Conservation (phyloP, 2,329 filamentous ascomycete species). For the Botrytis tulipae region DNA sequence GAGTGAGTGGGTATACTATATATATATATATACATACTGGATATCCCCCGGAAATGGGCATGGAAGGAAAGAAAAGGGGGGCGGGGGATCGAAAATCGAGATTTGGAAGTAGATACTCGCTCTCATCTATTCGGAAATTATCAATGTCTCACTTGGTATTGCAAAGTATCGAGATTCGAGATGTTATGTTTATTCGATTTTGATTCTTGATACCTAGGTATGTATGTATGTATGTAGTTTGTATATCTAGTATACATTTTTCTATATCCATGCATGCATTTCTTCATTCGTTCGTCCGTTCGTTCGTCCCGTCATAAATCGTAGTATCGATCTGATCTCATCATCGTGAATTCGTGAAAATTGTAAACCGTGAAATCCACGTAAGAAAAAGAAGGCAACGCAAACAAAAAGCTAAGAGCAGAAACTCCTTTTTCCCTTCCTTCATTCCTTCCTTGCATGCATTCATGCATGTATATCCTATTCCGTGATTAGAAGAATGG, state of each 20-base stretch:
- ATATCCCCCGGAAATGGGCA: fast-evolving
- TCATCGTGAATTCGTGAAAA: background rate
- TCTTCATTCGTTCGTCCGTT: background rate
- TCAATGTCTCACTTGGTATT: background rate
- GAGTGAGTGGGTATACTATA: background rate
- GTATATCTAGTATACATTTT: background rate
- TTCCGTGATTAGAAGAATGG: background rate
- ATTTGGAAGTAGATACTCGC: background rate
- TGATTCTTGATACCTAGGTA: background rate
- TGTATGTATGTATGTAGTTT: background rate
- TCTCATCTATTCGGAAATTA: background rate
- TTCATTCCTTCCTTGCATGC: background rate
- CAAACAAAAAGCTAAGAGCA: background rate
- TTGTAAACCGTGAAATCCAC: background rate
- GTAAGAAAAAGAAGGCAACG: background rate
- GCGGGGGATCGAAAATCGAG: background rate
- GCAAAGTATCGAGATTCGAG: too few relatives aligned
- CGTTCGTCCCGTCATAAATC: background rate
- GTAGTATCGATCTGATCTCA: background rate
- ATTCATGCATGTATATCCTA: background rate
- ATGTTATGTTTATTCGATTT: background rate
- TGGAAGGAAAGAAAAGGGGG: background rate
- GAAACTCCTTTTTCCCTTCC: background rate
- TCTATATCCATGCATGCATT: background rate
- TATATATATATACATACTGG: background rate